phyloP scores from a whole-genome alignment of 116 monocot genomes.

The Phalaenopsis hybrid region DNA sequence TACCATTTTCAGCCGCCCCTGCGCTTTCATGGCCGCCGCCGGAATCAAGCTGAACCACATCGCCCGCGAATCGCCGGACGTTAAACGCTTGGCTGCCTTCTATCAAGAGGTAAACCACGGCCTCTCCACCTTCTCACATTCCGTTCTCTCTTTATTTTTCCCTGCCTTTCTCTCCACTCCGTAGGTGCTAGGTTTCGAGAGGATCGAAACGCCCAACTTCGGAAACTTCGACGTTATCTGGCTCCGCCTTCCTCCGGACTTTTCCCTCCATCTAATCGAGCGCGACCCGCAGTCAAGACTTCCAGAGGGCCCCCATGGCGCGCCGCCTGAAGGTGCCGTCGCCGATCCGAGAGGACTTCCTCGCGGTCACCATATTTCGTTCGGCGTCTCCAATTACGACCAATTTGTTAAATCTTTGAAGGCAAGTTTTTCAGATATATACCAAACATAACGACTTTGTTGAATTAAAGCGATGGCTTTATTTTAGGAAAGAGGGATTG shows the following conservation, averaged over 20 bases:
- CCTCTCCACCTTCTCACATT: not conserved
- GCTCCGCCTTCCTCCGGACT: conserved; percentile 42
- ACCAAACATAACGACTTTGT: not conserved
- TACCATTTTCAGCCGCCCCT: not conserved
- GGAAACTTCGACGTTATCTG: conserved; percentile 56
- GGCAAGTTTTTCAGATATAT: conserved; percentile 5
- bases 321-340: conserved; percentile 5
- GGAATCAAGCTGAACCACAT: conserved; percentile 60
- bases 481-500: conserved; percentile 55
- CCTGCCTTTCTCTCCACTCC: not conserved
- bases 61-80: conserved; percentile 63
- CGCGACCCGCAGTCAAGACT: conserved; percentile 55
- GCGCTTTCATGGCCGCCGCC: conserved; percentile 16
- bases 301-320: conserved; percentile 34
- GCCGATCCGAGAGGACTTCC: conserved; percentile 44
- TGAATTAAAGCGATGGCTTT: not conserved
- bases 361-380: conserved; percentile 60
- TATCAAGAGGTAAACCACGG: conserved; percentile 45
- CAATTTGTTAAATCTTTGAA: conserved; percentile 44
- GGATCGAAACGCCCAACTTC: conserved; percentile 53
- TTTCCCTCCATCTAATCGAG: conserved; percentile 79
- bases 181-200: conserved; percentile 74
- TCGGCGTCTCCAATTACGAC: conserved; percentile 60
- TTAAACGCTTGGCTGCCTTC: conserved; percentile 71
- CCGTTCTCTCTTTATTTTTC: not conserved